phyloP scores from a whole-genome alignment of 257 asterid genomes.

The Petunia secreta region DNA sequence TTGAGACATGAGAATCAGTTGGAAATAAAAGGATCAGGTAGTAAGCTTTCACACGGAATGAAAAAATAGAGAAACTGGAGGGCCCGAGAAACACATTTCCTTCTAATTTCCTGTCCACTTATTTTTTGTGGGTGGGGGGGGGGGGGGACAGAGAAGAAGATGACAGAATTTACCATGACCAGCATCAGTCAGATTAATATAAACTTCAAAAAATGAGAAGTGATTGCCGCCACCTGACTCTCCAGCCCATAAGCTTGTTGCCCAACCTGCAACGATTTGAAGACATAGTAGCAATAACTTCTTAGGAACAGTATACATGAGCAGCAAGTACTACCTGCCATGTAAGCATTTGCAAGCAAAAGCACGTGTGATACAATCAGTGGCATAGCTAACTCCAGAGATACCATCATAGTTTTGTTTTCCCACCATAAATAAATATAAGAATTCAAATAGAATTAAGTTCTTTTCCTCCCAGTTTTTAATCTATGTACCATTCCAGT shows the following conservation, averaged over 20 bases:
- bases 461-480: too few relatives aligned
- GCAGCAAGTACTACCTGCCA: background rate
- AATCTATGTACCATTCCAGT: too few relatives aligned
- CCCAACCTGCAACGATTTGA: constrained; percentile 78
- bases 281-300: background rate
- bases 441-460: background rate
- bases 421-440: background rate
- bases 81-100: constrained; percentile 15
- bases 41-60: background rate
- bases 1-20: constrained; percentile 20
- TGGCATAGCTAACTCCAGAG: background rate
- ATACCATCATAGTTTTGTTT: background rate
- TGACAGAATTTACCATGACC: constrained; percentile 75
- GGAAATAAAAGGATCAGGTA: background rate
- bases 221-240: constrained; percentile 78
- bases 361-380: background rate
- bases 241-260: constrained; percentile 90
- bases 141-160: too few relatives aligned
- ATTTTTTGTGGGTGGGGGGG: background rate
- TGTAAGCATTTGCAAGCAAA: background rate
- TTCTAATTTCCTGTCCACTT: constrained; percentile 4
- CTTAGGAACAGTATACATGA: background rate
- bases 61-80: constrained; percentile 6
- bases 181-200: constrained; percentile 82
- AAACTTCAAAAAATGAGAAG: constrained; percentile 78